Base-by-base conservation (phyloP, 352 stramenopile genomes). In the Phytophthora podocarpi region DNA sequence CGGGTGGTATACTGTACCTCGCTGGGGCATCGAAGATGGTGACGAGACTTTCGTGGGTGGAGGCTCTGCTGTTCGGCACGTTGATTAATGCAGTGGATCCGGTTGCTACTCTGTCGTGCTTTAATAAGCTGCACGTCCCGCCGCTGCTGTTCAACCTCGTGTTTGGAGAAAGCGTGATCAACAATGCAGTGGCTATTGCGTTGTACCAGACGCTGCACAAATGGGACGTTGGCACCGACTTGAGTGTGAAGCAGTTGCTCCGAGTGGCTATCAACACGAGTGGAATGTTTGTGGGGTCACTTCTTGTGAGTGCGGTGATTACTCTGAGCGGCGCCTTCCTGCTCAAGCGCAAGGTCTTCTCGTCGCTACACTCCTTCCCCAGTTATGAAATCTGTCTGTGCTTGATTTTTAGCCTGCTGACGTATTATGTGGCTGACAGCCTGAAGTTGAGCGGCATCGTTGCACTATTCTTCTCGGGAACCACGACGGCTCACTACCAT, bases 141-240 rank as follows among this genome's bases (percentile, higher is more conserved):
- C 90, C 93, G 34, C 72, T 95, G 49, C 75, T 98, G 15, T 98
- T 98, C 76, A 98, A 98, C 63, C 82, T 98, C 26, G 91, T 98
- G 6, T 98, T 98, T 72, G 95, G 95, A 56, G 95, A 98, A 67
- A 96, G 83, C 34, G 90, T 98, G 20, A 74, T 98, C n/a, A 98
- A 98, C 69, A 96, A 98, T 68, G 93, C 94, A 15, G 84, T 98
- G 9, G 87, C 82, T 7, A 96, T 98, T 57, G 93, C 95, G 13
- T 69, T 98, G 21, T 98, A 98, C 67, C 86, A 98, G 59, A 96
- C 91, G 10, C 84, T 97, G 30, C 72, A 86, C 41, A 93, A 97
- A 63, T 97, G 93, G 83, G 67, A 90, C 28, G 74, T 78, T 6
- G 80, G 84, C n/a, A 88, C 76, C 26, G 76, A 87, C 40, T 78